Conservation (phyloP, 352 stramenopile species). For the Globisporangium heterothallicum region DNA sequence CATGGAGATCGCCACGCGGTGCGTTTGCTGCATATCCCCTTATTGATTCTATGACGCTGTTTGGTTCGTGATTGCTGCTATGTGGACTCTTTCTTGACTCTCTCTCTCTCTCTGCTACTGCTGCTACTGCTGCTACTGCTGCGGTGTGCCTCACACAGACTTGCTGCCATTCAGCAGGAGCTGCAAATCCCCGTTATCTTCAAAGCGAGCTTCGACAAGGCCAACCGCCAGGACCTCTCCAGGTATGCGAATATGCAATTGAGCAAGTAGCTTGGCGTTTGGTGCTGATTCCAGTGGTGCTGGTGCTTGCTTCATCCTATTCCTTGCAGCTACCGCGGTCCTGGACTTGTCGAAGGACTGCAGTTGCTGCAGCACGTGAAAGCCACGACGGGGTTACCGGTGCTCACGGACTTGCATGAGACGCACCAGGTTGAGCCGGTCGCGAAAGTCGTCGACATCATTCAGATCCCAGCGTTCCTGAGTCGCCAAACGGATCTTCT, state of each 20-base stretch:
- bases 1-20: slow-evolving; percentile 68
- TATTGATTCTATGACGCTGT: too few species aligned
- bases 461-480: slow-evolving; percentile 87
- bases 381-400: slow-evolving; percentile 54
- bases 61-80: too few species aligned
- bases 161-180: slow-evolving; percentile 42
- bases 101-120: background rate
- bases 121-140: background rate
- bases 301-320: background rate
- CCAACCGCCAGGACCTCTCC: slow-evolving; percentile 76
- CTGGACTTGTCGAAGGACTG: slow-evolving; percentile 64
- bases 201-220: slow-evolving; percentile 89
- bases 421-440: slow-evolving; percentile 70
- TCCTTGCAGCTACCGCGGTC: slow-evolving; percentile 57
- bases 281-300: background rate
- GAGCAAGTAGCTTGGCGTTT: too few species aligned
- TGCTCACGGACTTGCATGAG: slow-evolving; percentile 86
- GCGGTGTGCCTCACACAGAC: slow-evolving; percentile 20
- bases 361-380: slow-evolving; percentile 73
- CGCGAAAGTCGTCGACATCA: slow-evolving; percentile 66
- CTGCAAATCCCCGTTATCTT: slow-evolving; percentile 80
- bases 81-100: background rate
- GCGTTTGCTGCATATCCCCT: too few species aligned
- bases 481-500: slow-evolving; percentile 87
- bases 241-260: too few species aligned